Evolutionary conservation across 2,329 filamentous ascomycete species (phyloP), one percentile per base, ranked within the genome.

Genomic region (Bisporella sp.): DNA sequence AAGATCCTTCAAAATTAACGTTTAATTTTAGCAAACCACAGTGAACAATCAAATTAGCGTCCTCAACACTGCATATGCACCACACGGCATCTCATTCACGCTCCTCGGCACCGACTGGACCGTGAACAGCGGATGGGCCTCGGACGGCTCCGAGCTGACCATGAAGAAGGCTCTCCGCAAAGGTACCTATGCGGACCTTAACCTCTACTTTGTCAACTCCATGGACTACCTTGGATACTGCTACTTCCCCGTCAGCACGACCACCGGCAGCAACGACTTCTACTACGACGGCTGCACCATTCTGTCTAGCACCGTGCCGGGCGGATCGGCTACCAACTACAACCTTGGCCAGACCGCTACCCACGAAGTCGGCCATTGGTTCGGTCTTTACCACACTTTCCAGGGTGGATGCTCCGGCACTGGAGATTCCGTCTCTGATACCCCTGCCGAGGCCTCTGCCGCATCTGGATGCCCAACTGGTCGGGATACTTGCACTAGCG

Each of bases 321-420:
- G 68, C 5, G 69, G 71, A 43, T 54, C 57, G 39, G 58, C 58
- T 5, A 54, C 60, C 9, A 58, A 56, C 56, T 61, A 65, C 59
- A 68, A 72, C 56, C 60, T 65, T 6, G 71, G 71, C 48, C 57
- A 66, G 52, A 70, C 68, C 41, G 62, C 59, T 12, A 66, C 66
- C 35, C 72, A 75, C 64, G 73, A 76, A 62, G 62, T 71, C 41
- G 73, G 73, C 12, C 73, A 76, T 64, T 76, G 73, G 73, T 61
- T 75, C 47, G 72, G 73, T 46, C 67, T 76, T 29, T 67, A 66
- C 57, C 73, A 76, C 62, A 73, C 72, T 43, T 76, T 76, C 61
- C 59, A 73, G 53, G 71, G 68, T 41, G 66, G 64, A 43, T 70
- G 68, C 52, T 69, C 68, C 57, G 55, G 64, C 5, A 53, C 45